Base-by-base conservation (phyloP, 129 eudicot genomes). In the Centella asiatica region DNA sequence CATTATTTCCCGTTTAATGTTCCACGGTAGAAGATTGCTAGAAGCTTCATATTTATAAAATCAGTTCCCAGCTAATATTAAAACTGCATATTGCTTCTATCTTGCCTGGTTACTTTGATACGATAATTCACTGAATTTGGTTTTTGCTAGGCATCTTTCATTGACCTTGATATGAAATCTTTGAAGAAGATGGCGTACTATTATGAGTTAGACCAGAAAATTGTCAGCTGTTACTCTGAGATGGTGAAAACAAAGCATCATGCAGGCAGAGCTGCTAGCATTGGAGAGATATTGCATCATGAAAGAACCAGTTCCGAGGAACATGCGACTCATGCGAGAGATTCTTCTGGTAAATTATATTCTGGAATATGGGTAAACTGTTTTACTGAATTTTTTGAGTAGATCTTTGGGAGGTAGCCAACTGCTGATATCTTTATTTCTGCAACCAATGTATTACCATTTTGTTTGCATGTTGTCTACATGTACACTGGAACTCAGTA, bases 151-250 rank as follows among this genome's bases (percentile, higher is more conserved):
- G 99, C 79, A 57, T 87, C 89, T 65, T 92, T 87, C 59, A 87
- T 92, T 64, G 99, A 92, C 81, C 75, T 92, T 76, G 99, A 92
- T 78, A 78, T 84, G 86, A 92, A 87, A 64, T 88, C 99, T 29
- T 73, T 92, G 84, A 72, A 78, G 65, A 92, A 80, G 70, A 87
- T 92, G 96, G 82, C 74, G 19, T 66, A 76, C 71, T 92, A 92
- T 71, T 84, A 82, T 48, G 75, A 87, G 69, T 65, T 92, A 60
- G 99, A 92, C 67, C 90, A 78, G 73, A 68, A 84, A 76, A 92
- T 92, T 57, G 85, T 87, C 13, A 47, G 80, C 29, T 42, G 69
- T 57, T 87, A 80, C 75, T 52, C 34, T 37, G 84, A 80, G 72
- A 74, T 76, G 86, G 75, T 64, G 50, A 70, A 71, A 69, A 64